Evolutionary conservation across 805 yeast genomes (phyloP).

Genomic region (Saturnispora sanitii): DNA sequence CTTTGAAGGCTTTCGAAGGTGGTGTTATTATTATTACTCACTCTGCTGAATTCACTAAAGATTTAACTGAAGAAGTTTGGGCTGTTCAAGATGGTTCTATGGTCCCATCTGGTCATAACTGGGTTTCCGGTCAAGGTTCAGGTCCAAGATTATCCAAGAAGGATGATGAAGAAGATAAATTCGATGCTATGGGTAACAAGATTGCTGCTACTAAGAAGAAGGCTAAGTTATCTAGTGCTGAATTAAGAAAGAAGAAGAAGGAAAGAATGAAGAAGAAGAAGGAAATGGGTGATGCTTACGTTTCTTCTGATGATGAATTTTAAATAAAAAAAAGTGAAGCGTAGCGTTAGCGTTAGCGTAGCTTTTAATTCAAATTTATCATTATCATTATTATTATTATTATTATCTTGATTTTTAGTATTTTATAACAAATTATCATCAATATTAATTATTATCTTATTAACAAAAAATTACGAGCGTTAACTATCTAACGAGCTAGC

Average conservation of each 20-base stretch:
- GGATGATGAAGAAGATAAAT: slow-evolving; percentile 91
- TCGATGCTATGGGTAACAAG: slow-evolving; percentile 99
- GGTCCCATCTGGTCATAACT: slow-evolving; percentile 99
- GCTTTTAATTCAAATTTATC: background rate
- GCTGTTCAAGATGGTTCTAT: slow-evolving; percentile 95
- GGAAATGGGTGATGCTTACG: slow-evolving; percentile 99
- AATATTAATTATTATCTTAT: too few relatives aligned
- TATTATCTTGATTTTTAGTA: too few relatives aligned
- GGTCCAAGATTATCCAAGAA: slow-evolving; percentile 99
- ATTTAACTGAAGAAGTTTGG: slow-evolving; percentile 99
- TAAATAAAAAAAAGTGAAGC: too few relatives aligned
- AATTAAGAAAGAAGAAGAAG: slow-evolving; percentile 99
- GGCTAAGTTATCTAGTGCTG: slow-evolving; percentile 96
- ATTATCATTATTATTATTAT: background rate
- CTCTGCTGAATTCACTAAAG: slow-evolving; percentile 99
- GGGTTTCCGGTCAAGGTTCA: slow-evolving; percentile 99
- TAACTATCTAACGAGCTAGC: too few relatives aligned
- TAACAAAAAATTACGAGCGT: too few relatives aligned
- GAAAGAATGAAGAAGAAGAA: slow-evolving; percentile 99
- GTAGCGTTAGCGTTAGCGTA: too few relatives aligned
- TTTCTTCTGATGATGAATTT: slow-evolving; percentile 81
- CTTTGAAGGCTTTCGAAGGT: slow-evolving; percentile 97
- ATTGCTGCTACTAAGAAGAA: slow-evolving; percentile 92
- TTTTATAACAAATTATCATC: too few relatives aligned
- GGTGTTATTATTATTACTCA: slow-evolving; percentile 99